phyloP scores from a whole-genome alignment of 768 basidiomycete genomes.

The Calvatia gigantea region DNA sequence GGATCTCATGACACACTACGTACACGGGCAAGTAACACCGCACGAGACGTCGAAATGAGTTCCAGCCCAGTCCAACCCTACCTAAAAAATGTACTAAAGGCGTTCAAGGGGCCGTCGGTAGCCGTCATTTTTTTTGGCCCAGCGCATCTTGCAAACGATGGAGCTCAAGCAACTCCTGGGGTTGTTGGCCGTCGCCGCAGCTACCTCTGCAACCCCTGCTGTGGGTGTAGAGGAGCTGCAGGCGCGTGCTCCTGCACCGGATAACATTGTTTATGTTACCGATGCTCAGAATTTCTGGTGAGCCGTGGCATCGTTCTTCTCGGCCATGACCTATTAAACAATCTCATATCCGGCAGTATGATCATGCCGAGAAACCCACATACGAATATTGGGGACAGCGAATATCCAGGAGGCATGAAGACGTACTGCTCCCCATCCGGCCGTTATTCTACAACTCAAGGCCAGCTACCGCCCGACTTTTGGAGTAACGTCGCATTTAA shows the following conservation, averaged over 20 bases:
- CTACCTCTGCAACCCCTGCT: neutral
- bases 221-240: neutral
- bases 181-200: neutral
- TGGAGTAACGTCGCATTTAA: constrained; percentile 49
- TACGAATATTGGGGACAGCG: constrained; percentile 54
- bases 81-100: too few species aligned
- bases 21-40: too few species aligned
- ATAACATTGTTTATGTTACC: constrained; percentile 53
- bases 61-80: too few species aligned
- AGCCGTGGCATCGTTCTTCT: constrained; percentile 18
- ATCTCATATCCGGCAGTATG: neutral
- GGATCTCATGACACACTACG: too few species aligned
- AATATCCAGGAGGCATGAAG: constrained; percentile 51
- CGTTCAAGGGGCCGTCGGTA: too few species aligned
- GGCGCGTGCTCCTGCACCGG: constrained; percentile 21
- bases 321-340: too few species aligned
- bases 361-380: constrained; percentile 33
- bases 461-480: constrained; percentile 41
- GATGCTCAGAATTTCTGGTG: constrained; percentile 42
- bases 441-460: constrained; percentile 37
- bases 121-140: too few species aligned
- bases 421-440: constrained; percentile 49
- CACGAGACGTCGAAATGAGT: too few species aligned
- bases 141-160: too few species aligned
- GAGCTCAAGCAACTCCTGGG: neutral